Evolutionary conservation across 1,139 yeast species (phyloP).

Genomic region (Taphrina wiesneri): DNA sequence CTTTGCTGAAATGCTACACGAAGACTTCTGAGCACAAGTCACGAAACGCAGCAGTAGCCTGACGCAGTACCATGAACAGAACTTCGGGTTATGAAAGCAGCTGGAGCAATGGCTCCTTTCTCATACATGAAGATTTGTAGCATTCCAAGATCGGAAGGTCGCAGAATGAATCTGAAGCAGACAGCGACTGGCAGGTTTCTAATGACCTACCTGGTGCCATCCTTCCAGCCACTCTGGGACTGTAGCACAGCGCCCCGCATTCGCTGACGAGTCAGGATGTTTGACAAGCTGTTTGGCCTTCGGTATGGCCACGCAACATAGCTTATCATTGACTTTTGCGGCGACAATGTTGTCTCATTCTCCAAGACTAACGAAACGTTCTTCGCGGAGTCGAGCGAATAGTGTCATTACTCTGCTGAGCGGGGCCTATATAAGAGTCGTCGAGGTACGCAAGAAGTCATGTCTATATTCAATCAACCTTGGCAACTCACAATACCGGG

Average conservation of each 20-base stretch:
- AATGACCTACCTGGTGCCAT: background rate
- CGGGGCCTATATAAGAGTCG: background rate
- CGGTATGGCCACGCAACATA: background rate
- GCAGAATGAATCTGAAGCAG: too few relatives aligned
- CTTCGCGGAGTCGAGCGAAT: background rate
- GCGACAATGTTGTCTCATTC: conserved; percentile 3
- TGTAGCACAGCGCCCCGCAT: background rate
- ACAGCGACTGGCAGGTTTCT: background rate
- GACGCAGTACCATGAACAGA: too few relatives aligned
- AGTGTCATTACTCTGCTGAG: background rate
- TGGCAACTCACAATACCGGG: too few relatives aligned
- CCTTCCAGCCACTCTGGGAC: background rate
- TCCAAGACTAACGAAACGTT: background rate
- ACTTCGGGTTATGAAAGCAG: too few relatives aligned
- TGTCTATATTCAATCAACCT: background rate
- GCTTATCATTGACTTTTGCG: background rate
- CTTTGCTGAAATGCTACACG: background rate
- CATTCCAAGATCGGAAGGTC: too few relatives aligned
- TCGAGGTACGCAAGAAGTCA: background rate
- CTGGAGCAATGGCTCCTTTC: too few relatives aligned
- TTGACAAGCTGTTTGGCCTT: background rate
- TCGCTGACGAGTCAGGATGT: background rate
- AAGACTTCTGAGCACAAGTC: too few relatives aligned
- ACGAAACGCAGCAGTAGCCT: too few relatives aligned
- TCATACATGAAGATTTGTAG: too few relatives aligned